A percentile compares a stretch with the other conserved stretches of the same genome.
These are phyloP conservation scores for Stagonosporopsis chrysanthemi DNA, from an alignment of 2,329 filamentous ascomycete species.

Conservation along the genomic window DNA sequence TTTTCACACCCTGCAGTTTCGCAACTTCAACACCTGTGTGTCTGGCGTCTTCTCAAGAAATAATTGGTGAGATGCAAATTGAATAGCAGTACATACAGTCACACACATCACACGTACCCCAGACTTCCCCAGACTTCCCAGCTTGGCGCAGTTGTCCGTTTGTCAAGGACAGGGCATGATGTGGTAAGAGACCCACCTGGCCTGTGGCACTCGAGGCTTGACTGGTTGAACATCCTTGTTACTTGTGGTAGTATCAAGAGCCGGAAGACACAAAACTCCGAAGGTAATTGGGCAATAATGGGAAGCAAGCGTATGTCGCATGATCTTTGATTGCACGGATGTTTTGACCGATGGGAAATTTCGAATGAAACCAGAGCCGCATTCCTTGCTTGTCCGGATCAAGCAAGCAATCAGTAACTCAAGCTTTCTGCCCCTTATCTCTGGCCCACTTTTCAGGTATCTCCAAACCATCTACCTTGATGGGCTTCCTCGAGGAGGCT, in stretches of 20 bases:
- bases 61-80: no score
- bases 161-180: not conserved
- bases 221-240: conserved; percentile 1
- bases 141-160: not conserved
- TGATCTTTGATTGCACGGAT: no score
- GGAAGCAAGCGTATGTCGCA: no score
- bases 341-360: not conserved
- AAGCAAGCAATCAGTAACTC: not conserved
- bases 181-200: conserved; percentile 11
- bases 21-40: no score
- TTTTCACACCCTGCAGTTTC: no score
- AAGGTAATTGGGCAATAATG: no score
- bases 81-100: no score
- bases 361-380: not conserved
- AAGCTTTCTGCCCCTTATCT: conserved; percentile 14
- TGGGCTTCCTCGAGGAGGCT: not conserved
- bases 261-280: not conserved
- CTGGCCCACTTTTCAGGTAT: conserved; percentile 1
- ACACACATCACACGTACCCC: not conserved
- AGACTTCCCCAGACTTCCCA: not conserved
- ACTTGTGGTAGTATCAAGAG: not conserved
- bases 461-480: not conserved
- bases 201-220: not conserved
- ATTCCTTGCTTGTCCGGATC: not conserved
- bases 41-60: no score